phyloP scores from a whole-genome alignment of 208 protist genomes.

The Crithidia bombi region DNA sequence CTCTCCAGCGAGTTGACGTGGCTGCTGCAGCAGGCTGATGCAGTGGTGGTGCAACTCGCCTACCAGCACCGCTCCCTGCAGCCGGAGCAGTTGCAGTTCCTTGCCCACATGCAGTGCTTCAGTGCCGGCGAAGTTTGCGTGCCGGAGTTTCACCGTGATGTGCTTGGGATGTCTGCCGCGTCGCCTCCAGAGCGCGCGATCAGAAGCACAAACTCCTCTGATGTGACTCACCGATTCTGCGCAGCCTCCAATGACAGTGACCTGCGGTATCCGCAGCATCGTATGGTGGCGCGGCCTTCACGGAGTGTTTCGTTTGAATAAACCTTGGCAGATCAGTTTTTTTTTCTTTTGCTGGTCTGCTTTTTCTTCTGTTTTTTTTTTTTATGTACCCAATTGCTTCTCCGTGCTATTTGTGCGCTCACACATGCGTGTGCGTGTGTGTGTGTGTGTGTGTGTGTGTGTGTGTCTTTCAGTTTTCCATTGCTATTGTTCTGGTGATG shows the following conservation, averaged over 20 bases:
- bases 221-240: too few relatives aligned
- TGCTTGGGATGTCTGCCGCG: neutral
- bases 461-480: too few relatives aligned
- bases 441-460: too few relatives aligned
- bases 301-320: neutral
- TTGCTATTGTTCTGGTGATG: too few relatives aligned
- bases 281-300: neutral
- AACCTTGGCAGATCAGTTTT: neutral
- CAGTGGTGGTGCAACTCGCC: neutral
- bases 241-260: too few relatives aligned
- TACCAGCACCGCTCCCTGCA: neutral
- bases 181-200: too few relatives aligned
- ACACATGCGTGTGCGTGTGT: too few relatives aligned
- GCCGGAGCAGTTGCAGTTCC: slow-evolving; percentile 11
- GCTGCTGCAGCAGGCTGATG: neutral
- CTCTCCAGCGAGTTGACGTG: slow-evolving; percentile 1
- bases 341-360: slow-evolving; percentile 4
- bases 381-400: too few relatives aligned
- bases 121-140: neutral
- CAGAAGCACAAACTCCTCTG: neutral
- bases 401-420: too few relatives aligned
- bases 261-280: too few relatives aligned
- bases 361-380: slow-evolving; percentile 30
- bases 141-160: slow-evolving; percentile 1
- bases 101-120: neutral